Base-by-base conservation (phyloP, 2,329 filamentous ascomycete genomes). In the Fusarium pseudonygamai region DNA sequence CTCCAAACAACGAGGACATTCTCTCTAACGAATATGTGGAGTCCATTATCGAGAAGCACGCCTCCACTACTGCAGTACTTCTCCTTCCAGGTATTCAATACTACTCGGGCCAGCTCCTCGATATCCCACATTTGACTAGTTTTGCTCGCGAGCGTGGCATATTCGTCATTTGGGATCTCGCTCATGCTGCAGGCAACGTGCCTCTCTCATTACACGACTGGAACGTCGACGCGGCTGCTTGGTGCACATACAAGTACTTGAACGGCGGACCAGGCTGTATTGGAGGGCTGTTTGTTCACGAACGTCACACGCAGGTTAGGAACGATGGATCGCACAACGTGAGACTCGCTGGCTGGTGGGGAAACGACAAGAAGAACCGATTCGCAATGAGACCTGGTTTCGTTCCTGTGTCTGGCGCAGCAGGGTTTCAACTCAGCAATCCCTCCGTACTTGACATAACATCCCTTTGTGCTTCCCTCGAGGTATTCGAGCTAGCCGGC, bases 181-280 rank as follows among this genome's bases (percentile, higher is more conserved):
- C 93, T 3, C 93, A 96, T 80, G 93, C 93, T 2, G 92, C 88
- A 32, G 94, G 94, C 36, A 97, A 97, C 77, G 92, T 95, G 5
- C 89, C 91, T 18, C 82, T 97, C 30, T 82, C 86, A 46, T 85
- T 97, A 36, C 93, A 96, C 81, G 92, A 94, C 72, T 96, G 94
- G 93, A 87, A 92, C 72, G 93, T 96, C 50, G 94, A 97, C 80
- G 96, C 96, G 77, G 93, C 94, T 20, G 92, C 88, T 34, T 97
- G 94, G 94, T 97, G 94, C 80, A 94, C 90, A 53, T 97, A 96
- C 85, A 97, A 97, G 83, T 97, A 97, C 82, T 86, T 96, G 77
- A 96, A 96, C 79, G 89, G 91, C 50, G 94, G 94, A 0, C 93
- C 94, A 0, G 94, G 94, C 9, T 88, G 90, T 18, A 96, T 95